Conservation (phyloP, 73 alveolate genomes). For the Paramecium octaurelia region DNA sequence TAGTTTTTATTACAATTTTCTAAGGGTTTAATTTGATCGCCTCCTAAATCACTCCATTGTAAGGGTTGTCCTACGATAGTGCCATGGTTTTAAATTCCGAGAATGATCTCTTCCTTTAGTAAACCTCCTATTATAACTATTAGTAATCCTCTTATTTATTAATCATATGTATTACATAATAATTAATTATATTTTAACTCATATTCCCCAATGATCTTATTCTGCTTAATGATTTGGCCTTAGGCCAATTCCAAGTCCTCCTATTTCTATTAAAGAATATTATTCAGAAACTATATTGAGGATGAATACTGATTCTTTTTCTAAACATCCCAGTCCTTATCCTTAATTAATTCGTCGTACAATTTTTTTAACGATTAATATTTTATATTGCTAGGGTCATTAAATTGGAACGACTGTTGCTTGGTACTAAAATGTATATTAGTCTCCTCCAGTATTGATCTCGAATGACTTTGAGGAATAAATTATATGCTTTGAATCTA, state of each 20-base stretch:
- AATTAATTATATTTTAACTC: not conserved
- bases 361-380: constrained; percentile 9
- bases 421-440: not conserved
- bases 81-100: not conserved
- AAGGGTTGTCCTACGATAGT: not conserved
- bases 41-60: not conserved
- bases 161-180: not conserved
- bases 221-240: not conserved
- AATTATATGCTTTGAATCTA: not conserved
- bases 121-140: not conserved
- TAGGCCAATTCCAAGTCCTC: not conserved
- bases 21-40: not conserved
- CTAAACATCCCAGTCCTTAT: not conserved
- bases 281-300: not conserved
- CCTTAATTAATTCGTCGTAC: not conserved
- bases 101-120: not conserved
- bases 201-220: not conserved
- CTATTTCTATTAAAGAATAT: not conserved
- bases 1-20: not conserved
- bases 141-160: not conserved
- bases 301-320: not conserved
- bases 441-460: not conserved
- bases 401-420: not conserved
- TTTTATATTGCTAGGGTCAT: not conserved
- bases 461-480: not conserved